These are phyloP conservation scores for Colletotrichum sp. DNA, from an alignment of 2,329 filamentous ascomycete genomes.

Conservation along the genomic window DNA sequence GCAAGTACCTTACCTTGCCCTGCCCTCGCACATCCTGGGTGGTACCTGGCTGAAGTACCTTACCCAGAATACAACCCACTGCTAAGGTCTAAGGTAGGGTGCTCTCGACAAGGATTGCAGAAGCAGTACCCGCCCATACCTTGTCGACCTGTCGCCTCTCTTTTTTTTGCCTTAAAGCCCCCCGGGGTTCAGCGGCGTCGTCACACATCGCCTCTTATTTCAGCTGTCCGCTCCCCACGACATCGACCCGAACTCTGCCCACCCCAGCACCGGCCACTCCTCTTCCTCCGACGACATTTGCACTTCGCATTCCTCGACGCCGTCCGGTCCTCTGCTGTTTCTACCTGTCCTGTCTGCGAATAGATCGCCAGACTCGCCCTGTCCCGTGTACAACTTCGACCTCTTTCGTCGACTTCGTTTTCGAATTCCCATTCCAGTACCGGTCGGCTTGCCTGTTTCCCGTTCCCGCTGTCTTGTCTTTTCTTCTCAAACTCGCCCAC, in stretches of 20 bases:
- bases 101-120: background rate
- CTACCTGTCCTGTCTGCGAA: conserved; percentile 10
- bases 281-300: conserved; percentile 5
- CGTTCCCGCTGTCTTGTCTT: conserved; percentile 2
- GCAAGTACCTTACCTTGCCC: background rate
- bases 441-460: background rate
- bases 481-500: background rate
- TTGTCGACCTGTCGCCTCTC: conserved; percentile 2
- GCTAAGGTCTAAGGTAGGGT: background rate
- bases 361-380: conserved; percentile 2
- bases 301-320: conserved; percentile 8
- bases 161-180: conserved; percentile 1
- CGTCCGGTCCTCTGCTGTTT: conserved; percentile 13
- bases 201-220: conserved; percentile 19
- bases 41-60: background rate
- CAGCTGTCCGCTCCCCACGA: conserved; percentile 14
- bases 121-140: background rate
- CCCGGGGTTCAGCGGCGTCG: conserved; percentile 1
- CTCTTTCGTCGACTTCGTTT: background rate
- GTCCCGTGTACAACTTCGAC: background rate
- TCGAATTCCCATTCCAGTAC: background rate
- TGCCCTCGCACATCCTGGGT: background rate
- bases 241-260: background rate
- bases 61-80: background rate
- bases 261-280: conserved; percentile 11